Percentiles rank a stretch among this genome's conserved stretches.
Conservation (phyloP, 768 basidiomycete genomes). For the Saitozyma podzolica region DNA sequence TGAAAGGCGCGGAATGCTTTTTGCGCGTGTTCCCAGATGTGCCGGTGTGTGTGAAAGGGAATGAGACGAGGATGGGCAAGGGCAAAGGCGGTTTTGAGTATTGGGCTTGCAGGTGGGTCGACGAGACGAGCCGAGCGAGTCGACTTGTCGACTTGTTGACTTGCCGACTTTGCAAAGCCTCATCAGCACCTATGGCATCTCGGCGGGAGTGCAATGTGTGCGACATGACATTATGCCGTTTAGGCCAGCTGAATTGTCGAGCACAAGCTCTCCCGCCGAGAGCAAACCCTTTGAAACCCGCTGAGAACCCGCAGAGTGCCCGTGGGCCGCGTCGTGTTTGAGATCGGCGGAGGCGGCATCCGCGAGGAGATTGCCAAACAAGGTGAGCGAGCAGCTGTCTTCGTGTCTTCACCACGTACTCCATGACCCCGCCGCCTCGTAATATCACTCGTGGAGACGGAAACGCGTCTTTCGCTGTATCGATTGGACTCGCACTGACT, state of each 20-base stretch:
- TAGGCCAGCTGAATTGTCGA: too few relatives aligned
- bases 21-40: constrained; percentile 93
- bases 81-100: constrained; percentile 97
- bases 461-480: background rate
- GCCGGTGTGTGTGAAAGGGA: constrained; percentile 97
- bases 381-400: constrained; percentile 57
- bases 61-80: constrained; percentile 99
- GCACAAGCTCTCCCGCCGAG: too few relatives aligned
- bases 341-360: constrained; percentile 85
- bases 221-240: too few relatives aligned
- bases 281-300: too few relatives aligned
- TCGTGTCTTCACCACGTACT: too few relatives aligned
- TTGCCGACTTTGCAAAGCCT: too few relatives aligned
- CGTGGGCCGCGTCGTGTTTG: constrained; percentile 85
- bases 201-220: too few relatives aligned
- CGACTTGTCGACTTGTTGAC: too few relatives aligned
- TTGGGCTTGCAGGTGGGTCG: constrained; percentile 83
- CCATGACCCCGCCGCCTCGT: too few relatives aligned
- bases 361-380: constrained; percentile 90
- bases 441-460: too few relatives aligned
- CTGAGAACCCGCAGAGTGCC: constrained; percentile 57
- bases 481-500: background rate
- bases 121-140: too few relatives aligned
- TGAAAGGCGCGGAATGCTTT: constrained; percentile 85
- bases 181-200: too few relatives aligned